A percentile compares a stretch with the other conserved stretches of the same genome.
Conservation (phyloP, 805 yeast genomes). For the Pichia deserticola region DNA sequence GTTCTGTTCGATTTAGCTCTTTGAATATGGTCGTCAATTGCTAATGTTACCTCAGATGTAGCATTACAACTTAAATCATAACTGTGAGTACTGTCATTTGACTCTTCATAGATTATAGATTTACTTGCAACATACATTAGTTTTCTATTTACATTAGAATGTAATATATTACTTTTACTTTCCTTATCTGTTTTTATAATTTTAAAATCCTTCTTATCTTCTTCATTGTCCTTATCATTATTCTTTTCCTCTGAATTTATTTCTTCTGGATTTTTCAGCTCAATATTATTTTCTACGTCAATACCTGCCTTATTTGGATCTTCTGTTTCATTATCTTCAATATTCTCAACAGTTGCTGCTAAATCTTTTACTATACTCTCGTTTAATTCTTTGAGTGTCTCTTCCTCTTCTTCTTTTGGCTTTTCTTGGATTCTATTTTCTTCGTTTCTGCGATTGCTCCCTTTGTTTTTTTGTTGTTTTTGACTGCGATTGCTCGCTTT, state of each 20-base stretch:
- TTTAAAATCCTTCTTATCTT: no score
- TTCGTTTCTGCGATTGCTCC: constrained; percentile 10
- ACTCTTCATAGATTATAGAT: background rate
- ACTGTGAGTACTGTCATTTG: background rate
- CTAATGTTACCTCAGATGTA: background rate
- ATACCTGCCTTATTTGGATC: no score
- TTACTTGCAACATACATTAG: background rate
- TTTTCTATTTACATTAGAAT: background rate
- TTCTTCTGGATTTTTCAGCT: no score
- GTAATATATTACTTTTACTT: background rate
- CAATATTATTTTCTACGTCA: no score
- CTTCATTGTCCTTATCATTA: background rate
- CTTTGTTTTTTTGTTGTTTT: background rate
- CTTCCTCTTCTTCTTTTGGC: constrained; percentile 11
- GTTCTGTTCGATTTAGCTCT: background rate
- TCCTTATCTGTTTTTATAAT: background rate
- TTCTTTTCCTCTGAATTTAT: no score
- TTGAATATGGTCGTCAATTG: background rate
- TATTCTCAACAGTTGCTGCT: background rate
- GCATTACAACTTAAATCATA: background rate
- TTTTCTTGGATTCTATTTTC: background rate
- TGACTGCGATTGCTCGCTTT: constrained; percentile 13
- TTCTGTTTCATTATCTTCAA: no score
- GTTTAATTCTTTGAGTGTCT: background rate
- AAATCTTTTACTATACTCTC: background rate